A percentile compares a stretch with the other conserved stretches of the same genome.
These are phyloP conservation scores for Ophiocordyceps camponoti-rufipedis DNA, from an alignment of 2,329 filamentous ascomycete genomes.

Conservation along the genomic window DNA sequence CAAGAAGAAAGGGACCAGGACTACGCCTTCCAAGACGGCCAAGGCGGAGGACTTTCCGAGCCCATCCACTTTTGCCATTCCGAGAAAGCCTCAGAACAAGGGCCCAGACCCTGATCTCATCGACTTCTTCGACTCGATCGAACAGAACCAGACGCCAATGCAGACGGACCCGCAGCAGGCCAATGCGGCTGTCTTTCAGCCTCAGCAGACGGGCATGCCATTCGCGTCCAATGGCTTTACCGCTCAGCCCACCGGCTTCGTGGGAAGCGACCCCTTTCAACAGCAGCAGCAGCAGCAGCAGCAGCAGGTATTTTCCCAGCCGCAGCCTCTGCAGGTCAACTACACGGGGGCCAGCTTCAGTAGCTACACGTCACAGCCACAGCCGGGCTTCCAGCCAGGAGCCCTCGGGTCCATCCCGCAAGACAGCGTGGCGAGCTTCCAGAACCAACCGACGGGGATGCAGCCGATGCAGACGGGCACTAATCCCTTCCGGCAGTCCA, in stretches of 20 bases:
- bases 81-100: constrained; percentile 32
- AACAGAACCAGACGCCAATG: constrained; percentile 67
- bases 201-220: constrained; percentile 17
- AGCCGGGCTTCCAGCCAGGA: constrained; percentile 34
- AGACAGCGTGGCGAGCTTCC: constrained; percentile 32
- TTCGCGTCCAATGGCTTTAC: constrained; percentile 9
- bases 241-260: constrained; percentile 10
- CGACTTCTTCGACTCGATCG: constrained; percentile 88
- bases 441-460: constrained; percentile 17
- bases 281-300: constrained; percentile 5
- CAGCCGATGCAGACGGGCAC: constrained; percentile 28
- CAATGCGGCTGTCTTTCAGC: constrained; percentile 18
- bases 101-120: constrained; percentile 63
- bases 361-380: constrained; percentile 55
- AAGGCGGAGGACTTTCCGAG: constrained; percentile 6
- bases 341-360: constrained; percentile 65
- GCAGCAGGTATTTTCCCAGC: constrained; percentile 6
- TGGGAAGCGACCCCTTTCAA: constrained; percentile 14
- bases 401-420: constrained; percentile 39
- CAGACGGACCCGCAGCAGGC: constrained; percentile 22
- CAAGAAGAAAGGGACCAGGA: constrained; percentile 29
- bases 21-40: constrained; percentile 12
- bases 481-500: constrained; percentile 89
- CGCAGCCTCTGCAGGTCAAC: constrained; percentile 25
- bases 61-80: not conserved